These are phyloP conservation scores for Botrytis galanthina DNA, from an alignment of 2,329 filamentous ascomycete species.

Conservation along the genomic window DNA sequence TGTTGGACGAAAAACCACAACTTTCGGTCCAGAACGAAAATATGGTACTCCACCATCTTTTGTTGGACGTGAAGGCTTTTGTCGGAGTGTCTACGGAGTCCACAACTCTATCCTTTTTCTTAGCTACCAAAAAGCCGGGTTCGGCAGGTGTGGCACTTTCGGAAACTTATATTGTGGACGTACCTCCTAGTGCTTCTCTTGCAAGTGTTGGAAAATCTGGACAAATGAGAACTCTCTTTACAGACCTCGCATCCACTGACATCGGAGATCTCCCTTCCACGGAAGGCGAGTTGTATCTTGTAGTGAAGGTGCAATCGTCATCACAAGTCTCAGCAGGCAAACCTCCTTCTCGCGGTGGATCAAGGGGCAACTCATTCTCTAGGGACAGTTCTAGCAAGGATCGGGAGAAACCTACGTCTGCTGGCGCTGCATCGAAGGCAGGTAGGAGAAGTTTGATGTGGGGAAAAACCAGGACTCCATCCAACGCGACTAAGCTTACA, in stretches of 20 bases:
- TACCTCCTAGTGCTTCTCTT: constrained; percentile 71
- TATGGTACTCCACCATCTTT: constrained; percentile 72
- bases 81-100: constrained; percentile 73
- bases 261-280: constrained; percentile 59
- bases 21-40: constrained; percentile 61
- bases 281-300: constrained; percentile 74
- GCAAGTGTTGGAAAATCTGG: constrained; percentile 61
- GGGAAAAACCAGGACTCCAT: constrained; percentile 53
- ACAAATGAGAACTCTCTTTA: constrained; percentile 81
- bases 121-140: constrained; percentile 69
- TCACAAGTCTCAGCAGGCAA: constrained; percentile 34
- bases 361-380: constrained; percentile 23
- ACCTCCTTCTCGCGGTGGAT: constrained; percentile 31
- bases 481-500: constrained; percentile 48
- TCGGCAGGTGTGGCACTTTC: constrained; percentile 67
- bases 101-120: constrained; percentile 71
- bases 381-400: constrained; percentile 31
- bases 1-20: constrained; percentile 79
- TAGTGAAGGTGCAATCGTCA: constrained; percentile 65
- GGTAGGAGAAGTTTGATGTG: constrained; percentile 69
- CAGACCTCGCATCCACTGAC: constrained; percentile 63
- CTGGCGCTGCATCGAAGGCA: constrained; percentile 49
- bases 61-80: constrained; percentile 82
- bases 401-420: constrained; percentile 45
- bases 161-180: constrained; percentile 77